These are phyloP conservation scores for Hypomyces rosellus DNA, from an alignment of 2,329 filamentous ascomycete genomes.

Conservation along the genomic window DNA sequence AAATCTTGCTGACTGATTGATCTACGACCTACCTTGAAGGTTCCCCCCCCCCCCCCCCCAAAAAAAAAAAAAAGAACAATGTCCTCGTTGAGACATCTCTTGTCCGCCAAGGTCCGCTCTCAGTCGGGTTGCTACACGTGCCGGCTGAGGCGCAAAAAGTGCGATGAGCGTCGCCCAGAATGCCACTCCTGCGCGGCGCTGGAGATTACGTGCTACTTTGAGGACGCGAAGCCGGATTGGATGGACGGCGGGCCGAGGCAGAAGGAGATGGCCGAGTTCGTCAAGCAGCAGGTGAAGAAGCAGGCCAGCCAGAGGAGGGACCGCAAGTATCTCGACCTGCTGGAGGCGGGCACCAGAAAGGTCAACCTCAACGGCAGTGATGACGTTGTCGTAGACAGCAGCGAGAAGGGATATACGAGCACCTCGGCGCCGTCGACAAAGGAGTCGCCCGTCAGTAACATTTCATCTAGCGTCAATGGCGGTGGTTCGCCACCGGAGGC, in stretches of 20 bases:
- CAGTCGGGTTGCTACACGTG: conserved; percentile 55
- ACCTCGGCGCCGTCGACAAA: conserved; percentile 8
- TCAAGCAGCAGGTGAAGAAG: conserved; percentile 54
- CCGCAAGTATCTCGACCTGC: conserved; percentile 39
- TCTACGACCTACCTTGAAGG: no score
- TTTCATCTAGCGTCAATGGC: conserved; percentile 7
- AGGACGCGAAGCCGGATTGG: conserved; percentile 48
- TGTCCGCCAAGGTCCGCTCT: conserved; percentile 26
- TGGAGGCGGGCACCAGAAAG: conserved; percentile 28
- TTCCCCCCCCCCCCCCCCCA: no score
- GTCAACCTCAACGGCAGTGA: conserved; percentile 12
- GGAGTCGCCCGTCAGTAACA: conserved; percentile 10
- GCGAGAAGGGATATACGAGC: conserved; percentile 2
- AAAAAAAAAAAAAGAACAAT: not conserved
- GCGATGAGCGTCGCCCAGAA: conserved; percentile 46
- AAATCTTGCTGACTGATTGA: no score
- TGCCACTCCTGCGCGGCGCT: conserved; percentile 47
- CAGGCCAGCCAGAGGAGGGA: conserved; percentile 46
- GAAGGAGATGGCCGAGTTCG: conserved; percentile 42
- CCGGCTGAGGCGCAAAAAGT: conserved; percentile 55
- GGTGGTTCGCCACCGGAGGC: conserved; percentile 25
- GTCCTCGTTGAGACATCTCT: conserved; percentile 7
- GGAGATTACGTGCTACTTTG: conserved; percentile 51
- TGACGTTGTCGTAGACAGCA: not conserved
- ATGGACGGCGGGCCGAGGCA: conserved; percentile 48